A percentile compares a stretch with the other conserved stretches of the same genome.
phyloP scores from a whole-genome alignment of 1,284 basidiomycete species.

The Fomitopsis schrenkii region DNA sequence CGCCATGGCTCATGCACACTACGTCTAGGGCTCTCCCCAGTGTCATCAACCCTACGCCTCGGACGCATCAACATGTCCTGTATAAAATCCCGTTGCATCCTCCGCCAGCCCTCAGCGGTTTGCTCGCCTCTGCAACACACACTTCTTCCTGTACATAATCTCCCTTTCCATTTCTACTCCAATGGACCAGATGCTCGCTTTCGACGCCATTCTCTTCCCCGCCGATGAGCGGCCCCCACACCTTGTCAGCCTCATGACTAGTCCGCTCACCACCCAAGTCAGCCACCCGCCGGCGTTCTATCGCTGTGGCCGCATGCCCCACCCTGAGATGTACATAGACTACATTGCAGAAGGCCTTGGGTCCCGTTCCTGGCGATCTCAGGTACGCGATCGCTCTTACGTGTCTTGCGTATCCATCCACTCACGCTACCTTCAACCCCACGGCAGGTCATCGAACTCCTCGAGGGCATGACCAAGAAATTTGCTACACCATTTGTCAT shows the following conservation, averaged over 20 bases:
- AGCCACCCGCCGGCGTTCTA: conserved; percentile 29
- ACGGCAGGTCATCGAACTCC: conserved; percentile 60
- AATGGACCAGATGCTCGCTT: conserved; percentile 59
- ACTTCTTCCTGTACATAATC: conserved; percentile 16
- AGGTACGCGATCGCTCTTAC: conserved; percentile 47
- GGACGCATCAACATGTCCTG: not conserved
- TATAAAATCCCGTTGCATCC: conserved; percentile 1
- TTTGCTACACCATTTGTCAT: conserved; percentile 75
- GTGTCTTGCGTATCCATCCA: conserved; percentile 9
- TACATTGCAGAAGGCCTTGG: conserved; percentile 71
- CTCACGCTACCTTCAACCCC: conserved; percentile 3
- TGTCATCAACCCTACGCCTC: not conserved
- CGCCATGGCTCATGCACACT: not conserved
- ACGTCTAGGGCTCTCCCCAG: not conserved
- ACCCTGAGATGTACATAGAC: conserved; percentile 81
- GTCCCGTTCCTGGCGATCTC: conserved; percentile 64
- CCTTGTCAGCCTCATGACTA: conserved; percentile 67
- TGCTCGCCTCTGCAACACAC: not conserved
- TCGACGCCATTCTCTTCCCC: conserved; percentile 48
- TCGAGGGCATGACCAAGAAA: conserved; percentile 74
- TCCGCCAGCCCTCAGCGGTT: conserved; percentile 8
- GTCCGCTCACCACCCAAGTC: conserved; percentile 46
- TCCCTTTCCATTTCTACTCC: not conserved
- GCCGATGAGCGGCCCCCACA: conserved; percentile 54
- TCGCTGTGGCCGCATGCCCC: conserved; percentile 54